Conservation (phyloP, 257 asterid genomes). For the Henckelia pumila region DNA sequence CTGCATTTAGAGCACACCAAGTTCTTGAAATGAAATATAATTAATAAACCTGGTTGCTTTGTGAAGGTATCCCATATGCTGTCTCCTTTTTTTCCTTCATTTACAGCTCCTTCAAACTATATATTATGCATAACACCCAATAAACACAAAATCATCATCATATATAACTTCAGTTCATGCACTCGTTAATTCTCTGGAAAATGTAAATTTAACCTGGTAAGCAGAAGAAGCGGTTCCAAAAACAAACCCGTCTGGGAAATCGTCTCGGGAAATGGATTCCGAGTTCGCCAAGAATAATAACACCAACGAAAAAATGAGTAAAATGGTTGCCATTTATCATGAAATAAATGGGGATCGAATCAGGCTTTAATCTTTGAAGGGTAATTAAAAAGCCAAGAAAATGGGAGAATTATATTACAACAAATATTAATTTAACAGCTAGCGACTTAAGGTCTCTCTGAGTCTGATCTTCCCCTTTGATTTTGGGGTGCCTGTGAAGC, state of each 20-base stretch:
- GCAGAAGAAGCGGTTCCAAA: conserved; percentile 98
- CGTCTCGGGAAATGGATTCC: conserved; percentile 50
- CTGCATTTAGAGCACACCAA: not conserved
- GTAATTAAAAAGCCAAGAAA: conserved; percentile 29
- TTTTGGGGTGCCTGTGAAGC: not conserved
- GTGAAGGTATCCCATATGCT: conserved; percentile 86
- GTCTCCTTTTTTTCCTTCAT: conserved; percentile 78
- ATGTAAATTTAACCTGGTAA: conserved; percentile 50
- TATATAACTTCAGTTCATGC: not conserved
- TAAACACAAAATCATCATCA: not conserved
- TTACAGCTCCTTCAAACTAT: conserved; percentile 85
- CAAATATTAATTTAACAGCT: no score
- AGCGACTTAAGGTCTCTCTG: conserved; percentile 1
- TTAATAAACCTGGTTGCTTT: conserved; percentile 60
- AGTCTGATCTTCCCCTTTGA: no score
- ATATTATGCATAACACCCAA: not conserved
- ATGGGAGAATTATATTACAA: conserved; percentile 21
- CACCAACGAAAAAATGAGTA: conserved; percentile 18
- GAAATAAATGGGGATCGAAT: no score
- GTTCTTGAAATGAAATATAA: not conserved
- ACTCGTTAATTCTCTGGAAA: no score
- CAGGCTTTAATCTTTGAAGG: conserved; percentile 21
- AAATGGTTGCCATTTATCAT: conserved; percentile 24
- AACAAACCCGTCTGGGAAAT: conserved; percentile 71
- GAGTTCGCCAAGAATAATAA: conserved; percentile 28